Base-by-base conservation (phyloP, 257 asterid genomes). In the Galeopsis tetrahit region DNA sequence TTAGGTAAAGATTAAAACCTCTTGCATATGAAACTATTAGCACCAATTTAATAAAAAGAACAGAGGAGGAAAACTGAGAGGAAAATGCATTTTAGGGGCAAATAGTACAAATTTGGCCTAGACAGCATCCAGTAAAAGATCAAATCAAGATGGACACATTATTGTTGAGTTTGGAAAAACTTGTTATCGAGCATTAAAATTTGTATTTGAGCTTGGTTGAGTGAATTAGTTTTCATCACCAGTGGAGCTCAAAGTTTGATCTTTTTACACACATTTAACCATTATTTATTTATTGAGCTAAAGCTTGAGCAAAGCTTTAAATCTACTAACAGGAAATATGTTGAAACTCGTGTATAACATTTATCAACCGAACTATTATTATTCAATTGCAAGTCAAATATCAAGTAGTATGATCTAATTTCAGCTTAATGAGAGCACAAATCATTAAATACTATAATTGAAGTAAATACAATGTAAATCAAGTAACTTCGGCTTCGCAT, bases 401-500 rank as follows among this genome's bases (percentile, higher is more conserved):
- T 42, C 44, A 44, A 5, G 10, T 56, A 28, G 56, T 5, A 11
- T 55, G 21, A 34, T 71, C 34, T 34, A 57, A 28, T 21, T 55
- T 55, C 64, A 53, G 31, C 64, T 36, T 10, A 8, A 51, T 10
- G 0, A n/a, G 57, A 56, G 59, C 53, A 36, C 44, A 64, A 53
- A 68, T 21, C 1, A 21, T 21, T 21, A 21, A 21, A 21, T 21
- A 21, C 28, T 21, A 21, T 21, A 21, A 46, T 51, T 42, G 59
- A 51, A 44, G 7, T 34, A 31, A 44, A 64, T 63, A 59, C 13
- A 34, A 17, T 56, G 28, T 7, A 39, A 46, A 5, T 15, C 36
- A 36, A 43, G 39, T 40, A 46, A 72, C 33, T 40, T 63, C 38
- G 59, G 64, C 34, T 5, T 58, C 7, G 33, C 31, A 73, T 83